phyloP scores from a whole-genome alignment of 2,329 filamentous ascomycete genomes.

The Didymella segeticola region DNA sequence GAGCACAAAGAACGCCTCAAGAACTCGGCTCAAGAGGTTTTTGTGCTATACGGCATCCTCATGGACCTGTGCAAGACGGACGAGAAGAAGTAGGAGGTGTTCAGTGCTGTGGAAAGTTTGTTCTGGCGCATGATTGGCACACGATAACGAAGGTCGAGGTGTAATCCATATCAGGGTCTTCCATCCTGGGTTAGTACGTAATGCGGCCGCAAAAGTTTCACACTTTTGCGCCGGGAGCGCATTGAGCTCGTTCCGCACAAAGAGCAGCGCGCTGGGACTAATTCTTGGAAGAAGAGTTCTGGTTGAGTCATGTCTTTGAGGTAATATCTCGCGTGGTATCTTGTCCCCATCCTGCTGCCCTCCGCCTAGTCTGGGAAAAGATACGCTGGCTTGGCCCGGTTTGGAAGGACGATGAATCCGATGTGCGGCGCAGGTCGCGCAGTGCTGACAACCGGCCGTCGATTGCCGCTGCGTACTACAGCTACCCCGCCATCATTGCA shows the following conservation, averaged over 20 bases:
- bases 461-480: conserved; percentile 39
- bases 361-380: conserved; percentile 35
- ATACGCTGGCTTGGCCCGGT: conserved; percentile 29
- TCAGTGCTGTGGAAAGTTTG: not conserved
- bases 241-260: conserved; percentile 14
- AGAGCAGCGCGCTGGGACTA: conserved; percentile 2
- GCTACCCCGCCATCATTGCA: conserved; percentile 42
- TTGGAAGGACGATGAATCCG: conserved; percentile 33
- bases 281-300: conserved; percentile 13
- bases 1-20: conserved; percentile 30
- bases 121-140: not conserved
- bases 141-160: not conserved
- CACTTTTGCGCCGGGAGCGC: conserved; percentile 34
- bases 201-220: conserved; percentile 30
- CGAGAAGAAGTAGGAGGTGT: not conserved
- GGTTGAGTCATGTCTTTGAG: conserved; percentile 18
- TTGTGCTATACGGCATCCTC: conserved; percentile 38
- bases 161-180: conserved; percentile 12
- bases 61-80: conserved; percentile 27
- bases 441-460: conserved; percentile 26
- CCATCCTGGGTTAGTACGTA: conserved; percentile 27
- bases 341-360: conserved; percentile 22
- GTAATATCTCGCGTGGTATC: conserved; percentile 12
- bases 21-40: conserved; percentile 35
- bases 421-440: conserved; percentile 36